Percentiles rank a stretch among this genome's conserved stretches.
Conservation (phyloP, 2,329 filamentous ascomycete genomes). For the Pestalotiopsis sp. region DNA sequence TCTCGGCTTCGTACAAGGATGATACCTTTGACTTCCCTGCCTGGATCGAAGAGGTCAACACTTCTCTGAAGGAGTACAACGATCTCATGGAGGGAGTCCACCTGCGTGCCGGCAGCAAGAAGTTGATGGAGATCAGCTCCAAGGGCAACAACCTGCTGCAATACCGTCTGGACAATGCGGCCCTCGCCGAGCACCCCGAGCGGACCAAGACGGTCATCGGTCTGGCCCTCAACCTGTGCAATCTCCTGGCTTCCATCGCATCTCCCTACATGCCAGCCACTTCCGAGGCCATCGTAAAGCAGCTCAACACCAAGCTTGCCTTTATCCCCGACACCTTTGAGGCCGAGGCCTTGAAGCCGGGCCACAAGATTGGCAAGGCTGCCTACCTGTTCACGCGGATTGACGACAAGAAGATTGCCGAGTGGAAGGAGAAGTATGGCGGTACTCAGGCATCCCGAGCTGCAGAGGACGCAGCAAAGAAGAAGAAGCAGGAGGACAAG, state of each 20-base stretch:
- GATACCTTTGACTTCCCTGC: slow-evolving; percentile 51
- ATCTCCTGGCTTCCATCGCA: slow-evolving; percentile 67
- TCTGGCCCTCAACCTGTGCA: slow-evolving; percentile 69
- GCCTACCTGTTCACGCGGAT: slow-evolving; percentile 73
- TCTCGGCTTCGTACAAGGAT: slow-evolving; percentile 55
- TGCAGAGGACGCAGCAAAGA: slow-evolving; percentile 33
- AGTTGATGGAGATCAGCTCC: slow-evolving; percentile 68
- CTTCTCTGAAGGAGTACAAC: slow-evolving; percentile 57
- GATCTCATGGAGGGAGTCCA: slow-evolving; percentile 61
- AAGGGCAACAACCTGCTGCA: slow-evolving; percentile 59
- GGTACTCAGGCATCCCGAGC: slow-evolving; percentile 29
- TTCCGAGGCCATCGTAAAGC: slow-evolving; percentile 62
- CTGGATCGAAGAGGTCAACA: slow-evolving; percentile 43
- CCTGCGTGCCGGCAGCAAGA: slow-evolving; percentile 57
- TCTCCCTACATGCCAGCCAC: slow-evolving; percentile 72
- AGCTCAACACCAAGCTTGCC: slow-evolving; percentile 57
- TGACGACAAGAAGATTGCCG: slow-evolving; percentile 70
- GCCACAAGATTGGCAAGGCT: slow-evolving; percentile 71
- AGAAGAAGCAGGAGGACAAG: slow-evolving; percentile 33
- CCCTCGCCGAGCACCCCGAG: slow-evolving; percentile 37
- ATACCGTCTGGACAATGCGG: slow-evolving; percentile 42
- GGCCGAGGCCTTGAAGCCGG: slow-evolving; percentile 52
- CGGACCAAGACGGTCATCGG: slow-evolving; percentile 53
- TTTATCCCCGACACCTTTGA: slow-evolving; percentile 61
- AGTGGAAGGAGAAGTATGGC: slow-evolving; percentile 71